Evolutionary conservation across 2,329 filamentous ascomycete species (phyloP).

Genomic region (Alternaria brassicae): DNA sequence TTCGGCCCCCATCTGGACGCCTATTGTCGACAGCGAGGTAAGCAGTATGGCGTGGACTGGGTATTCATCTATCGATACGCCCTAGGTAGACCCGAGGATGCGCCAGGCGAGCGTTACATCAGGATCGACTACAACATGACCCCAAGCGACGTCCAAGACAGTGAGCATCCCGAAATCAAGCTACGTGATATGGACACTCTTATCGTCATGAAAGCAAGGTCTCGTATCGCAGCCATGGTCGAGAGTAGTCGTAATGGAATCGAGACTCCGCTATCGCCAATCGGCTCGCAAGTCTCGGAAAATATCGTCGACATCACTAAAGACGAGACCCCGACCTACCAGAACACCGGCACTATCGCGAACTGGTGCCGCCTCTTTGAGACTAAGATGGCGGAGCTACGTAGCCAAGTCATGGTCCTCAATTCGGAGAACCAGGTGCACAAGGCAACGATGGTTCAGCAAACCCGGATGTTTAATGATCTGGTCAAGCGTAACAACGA

Average conservation of each 20-base stretch:
- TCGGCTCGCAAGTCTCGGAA: not conserved
- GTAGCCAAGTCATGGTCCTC: not conserved
- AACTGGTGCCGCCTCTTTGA: not conserved
- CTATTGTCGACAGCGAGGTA: conserved; percentile 24
- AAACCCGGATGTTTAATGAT: not conserved
- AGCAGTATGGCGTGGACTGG: conserved; percentile 19
- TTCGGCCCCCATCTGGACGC: conserved; percentile 22
- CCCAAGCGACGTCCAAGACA: conserved; percentile 13
- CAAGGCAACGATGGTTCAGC: not conserved
- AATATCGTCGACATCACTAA: conserved; percentile 5
- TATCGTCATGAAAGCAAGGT: conserved; percentile 14
- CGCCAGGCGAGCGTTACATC: not conserved
- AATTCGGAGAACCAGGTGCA: not conserved
- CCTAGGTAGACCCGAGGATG: not conserved
- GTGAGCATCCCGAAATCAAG: conserved; percentile 1
- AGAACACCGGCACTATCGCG: not conserved
- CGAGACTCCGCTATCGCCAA: not conserved
- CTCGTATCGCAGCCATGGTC: not conserved
- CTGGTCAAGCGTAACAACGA: not conserved
- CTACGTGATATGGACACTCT: conserved; percentile 21
- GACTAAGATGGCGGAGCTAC: not conserved
- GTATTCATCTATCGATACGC: conserved; percentile 20
- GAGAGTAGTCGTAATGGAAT: not conserved
- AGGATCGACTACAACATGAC: conserved; percentile 23
- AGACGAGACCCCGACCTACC: conserved; percentile 11